Evolutionary conservation across 2,329 filamentous ascomycete genomes (phyloP), one percentile per base, ranked within the genome.

Genomic region (Metarhizium anisopliae): DNA sequence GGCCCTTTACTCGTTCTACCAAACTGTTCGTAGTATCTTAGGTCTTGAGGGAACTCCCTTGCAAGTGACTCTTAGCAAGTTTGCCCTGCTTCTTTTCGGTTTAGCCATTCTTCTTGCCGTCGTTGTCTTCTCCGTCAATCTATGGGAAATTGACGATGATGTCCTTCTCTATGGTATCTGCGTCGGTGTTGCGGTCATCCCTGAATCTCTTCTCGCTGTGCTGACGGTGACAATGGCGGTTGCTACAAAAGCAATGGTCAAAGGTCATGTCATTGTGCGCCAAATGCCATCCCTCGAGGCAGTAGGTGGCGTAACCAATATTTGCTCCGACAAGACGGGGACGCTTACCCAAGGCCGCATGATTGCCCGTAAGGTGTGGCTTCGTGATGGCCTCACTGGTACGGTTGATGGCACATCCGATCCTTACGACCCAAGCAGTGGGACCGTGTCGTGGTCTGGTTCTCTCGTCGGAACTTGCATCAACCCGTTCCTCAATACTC

Each of bases 21-120:
- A 72, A 56, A 72, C 70, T 52, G 57, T 68, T 54, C 76, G 79
- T 50, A 78, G 78, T 60, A 76, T 88, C 58, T 77, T 89, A 47
- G 86, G 83, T 55, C 70, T 86, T 2, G 79, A 88, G 55, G 90
- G 90, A 52, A 95, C 91, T 1, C 91, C 91, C 0, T 76, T 96
- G 50, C 90, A 95, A 72, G 85, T 87, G 61, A 93, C 89, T 66
- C 78, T 96, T 53, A 90, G 87, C 73, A 90, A 92, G 70, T 86
- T 96, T 64, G 90, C 91, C 32, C 84, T 94, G 47, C 68, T 90
- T 3, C 81, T 95, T 2, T 95, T 95, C 65, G 84, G 78, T 50
- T 80, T 90, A 52, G 91, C 83, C 47, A 74, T 85, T 55, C 62
- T 84, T 2, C 74, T 85, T 38, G 81, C 79, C 52, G 66, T 85